Percentiles rank a stretch among this genome's conserved stretches.
Conservation (phyloP, 495 filamentous ascomycete genomes). For the Lindgomyces ingoldianus region DNA sequence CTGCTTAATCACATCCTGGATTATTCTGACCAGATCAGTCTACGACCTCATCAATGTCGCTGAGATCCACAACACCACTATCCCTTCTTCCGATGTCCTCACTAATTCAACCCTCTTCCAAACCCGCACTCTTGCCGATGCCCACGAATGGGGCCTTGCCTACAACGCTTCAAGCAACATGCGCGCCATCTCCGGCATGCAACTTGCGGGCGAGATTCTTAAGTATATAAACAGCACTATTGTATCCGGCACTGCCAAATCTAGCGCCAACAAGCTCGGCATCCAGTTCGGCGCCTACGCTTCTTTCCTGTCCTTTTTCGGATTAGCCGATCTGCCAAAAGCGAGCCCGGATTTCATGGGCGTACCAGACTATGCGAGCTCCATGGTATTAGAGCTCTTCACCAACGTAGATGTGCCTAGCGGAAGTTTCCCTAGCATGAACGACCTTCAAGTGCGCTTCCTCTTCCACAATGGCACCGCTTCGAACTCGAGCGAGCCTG, state of each 20-base stretch:
- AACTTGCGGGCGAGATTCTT: conserved; percentile 63
- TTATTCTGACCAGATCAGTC: conserved; percentile 45
- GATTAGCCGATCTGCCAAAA: conserved; percentile 60
- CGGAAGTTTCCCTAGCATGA: conserved; percentile 52
- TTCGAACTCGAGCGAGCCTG: conserved; percentile 52
- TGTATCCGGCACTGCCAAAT: conserved; percentile 40
- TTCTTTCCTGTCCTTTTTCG: conserved; percentile 74
- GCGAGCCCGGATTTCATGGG: conserved; percentile 65
- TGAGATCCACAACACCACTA: conserved; percentile 66
- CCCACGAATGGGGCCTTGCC: conserved; percentile 64
- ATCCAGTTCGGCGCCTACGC: conserved; percentile 71
- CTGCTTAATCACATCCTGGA: not conserved
- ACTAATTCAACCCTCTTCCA: conserved; percentile 54
- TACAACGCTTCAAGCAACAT: conserved; percentile 61
- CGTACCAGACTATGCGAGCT: conserved; percentile 66
- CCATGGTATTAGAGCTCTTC: conserved; percentile 74
- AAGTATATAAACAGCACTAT: conserved; percentile 58
- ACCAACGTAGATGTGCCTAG: conserved; percentile 50
- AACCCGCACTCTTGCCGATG: conserved; percentile 65
- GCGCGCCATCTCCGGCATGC: conserved; percentile 64
- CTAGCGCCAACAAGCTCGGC: conserved; percentile 53
- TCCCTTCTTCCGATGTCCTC: conserved; percentile 56
- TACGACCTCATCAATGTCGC: conserved; percentile 77
- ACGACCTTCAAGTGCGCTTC: conserved; percentile 72
- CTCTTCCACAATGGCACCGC: conserved; percentile 74